Base-by-base conservation (phyloP, 164 flowering plant species). In the Malania oleifera region DNA sequence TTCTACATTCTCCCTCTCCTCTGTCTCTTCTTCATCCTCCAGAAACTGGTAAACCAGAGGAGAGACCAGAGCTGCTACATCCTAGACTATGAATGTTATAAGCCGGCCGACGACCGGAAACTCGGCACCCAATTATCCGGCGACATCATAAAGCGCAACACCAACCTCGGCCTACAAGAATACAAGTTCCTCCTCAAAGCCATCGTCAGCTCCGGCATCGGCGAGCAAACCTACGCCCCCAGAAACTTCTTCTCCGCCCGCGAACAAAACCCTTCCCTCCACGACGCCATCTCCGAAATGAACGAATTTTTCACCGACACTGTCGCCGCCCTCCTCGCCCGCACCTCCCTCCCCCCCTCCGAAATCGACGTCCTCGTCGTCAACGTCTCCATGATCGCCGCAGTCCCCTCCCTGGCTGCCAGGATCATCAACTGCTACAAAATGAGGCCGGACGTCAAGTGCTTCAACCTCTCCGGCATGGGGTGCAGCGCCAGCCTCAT, bases 401-500 rank as follows among this genome's bases (percentile, higher is more conserved):
- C 59, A 0, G 31, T 66, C 7, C 91, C 91, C 17, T 85, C 86
- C 25, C 25, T 79, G 9, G 19, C 82, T 0, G 40, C 83, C 0
- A 46, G 86, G 11, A 81, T 85, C 18, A 67, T 82, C 26, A 77
- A 82, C 17, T 66, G 37, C 2, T 85, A 77, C 75, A 81, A 81
- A 47, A 49, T 85, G 73, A 69, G 83, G 18, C 75, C 73, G 3
- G 80, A 82, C 52, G 47, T 86, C 0, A 80, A 78, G 63, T 68
- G 59, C 0, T 83, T 64, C 28, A 86, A 86, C 39, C 66, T 86
- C 54, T 61, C 81, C 3, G 89, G 89, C 0, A 86, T 86, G 92
- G 92, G 92, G 2, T 86, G 92, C 57, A 80, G 87, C 51, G 92
- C 92, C 0, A 83, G 87, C 56, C 25, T 82, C 0, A 68, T 86